These are phyloP conservation scores for Acrodontium crateriforme DNA, from an alignment of 2,329 filamentous ascomycete species.

Conservation along the genomic window DNA sequence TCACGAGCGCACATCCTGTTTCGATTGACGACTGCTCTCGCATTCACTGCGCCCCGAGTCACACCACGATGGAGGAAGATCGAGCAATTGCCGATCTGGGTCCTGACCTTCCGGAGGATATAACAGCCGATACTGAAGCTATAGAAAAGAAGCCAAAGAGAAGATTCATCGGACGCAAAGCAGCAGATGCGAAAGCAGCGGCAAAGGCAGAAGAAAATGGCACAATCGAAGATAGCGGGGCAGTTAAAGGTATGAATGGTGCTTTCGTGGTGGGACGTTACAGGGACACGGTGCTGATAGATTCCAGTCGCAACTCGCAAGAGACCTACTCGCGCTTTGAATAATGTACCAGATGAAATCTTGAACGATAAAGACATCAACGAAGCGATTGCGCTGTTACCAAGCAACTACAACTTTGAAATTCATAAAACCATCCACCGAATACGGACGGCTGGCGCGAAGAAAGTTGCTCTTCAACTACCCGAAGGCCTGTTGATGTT, in stretches of 20 bases:
- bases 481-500: conserved; percentile 91
- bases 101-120: conserved; percentile 52
- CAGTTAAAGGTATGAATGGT: conserved; percentile 49
- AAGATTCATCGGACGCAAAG: conserved; percentile 74
- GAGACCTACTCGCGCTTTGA: conserved; percentile 65
- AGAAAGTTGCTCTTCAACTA: conserved; percentile 86
- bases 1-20: too few relatives aligned
- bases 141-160: conserved; percentile 65
- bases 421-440: conserved; percentile 96
- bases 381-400: conserved; percentile 72
- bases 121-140: conserved; percentile 35
- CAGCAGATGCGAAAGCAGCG: conserved; percentile 49
- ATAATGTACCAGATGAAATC: conserved; percentile 80
- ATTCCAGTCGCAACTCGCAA: conserved; percentile 58
- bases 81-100: conserved; percentile 56
- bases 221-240: conserved; percentile 36
- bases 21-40: too few relatives aligned
- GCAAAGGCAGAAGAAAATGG: conserved; percentile 24
- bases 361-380: conserved; percentile 74
- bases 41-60: too few relatives aligned
- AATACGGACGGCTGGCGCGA: conserved; percentile 66
- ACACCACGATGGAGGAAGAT: conserved; percentile 69
- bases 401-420: conserved; percentile 96
- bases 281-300: conserved; percentile 1
- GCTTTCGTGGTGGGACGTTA: too few relatives aligned